Evolutionary conservation across 805 yeast species (phyloP), one percentile per base, ranked within the genome.

Genomic region (Yarrowia hollandica): DNA sequence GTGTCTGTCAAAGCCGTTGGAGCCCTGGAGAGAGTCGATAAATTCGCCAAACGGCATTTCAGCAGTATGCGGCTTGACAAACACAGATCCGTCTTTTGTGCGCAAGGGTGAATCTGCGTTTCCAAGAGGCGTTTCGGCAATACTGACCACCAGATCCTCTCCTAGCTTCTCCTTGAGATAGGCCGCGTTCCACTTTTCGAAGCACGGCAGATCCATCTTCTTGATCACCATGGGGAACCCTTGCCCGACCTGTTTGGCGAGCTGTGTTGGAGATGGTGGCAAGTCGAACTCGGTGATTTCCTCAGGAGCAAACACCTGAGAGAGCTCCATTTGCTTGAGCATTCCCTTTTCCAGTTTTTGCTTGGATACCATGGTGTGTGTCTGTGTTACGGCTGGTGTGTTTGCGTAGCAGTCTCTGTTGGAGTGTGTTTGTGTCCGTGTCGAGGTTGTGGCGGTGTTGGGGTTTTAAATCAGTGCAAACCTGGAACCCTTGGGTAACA

Each of bases 101-200:
- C 8, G 3, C 5, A 69, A 60, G 2, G 76, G 76, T 1, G 77
- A 60, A 48, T 74, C 77, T 1, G 77, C 77, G 48, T 71, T 71
- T 4, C 77, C 75, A 18, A 59, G 41, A 2, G 71, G 74, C 0
- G 74, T 71, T n/a, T 64, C 66, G 1, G 74, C 74, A 1, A 71
- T 35, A 21, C 58, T 66, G 11, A 62, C 60, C 7, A 67, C 16
- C 21, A 21, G 30, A 18, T 35, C 35, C n/a, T 58, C 39, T 11
- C 62, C 64, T 14, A 59, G 54, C n/a, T 42, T 59, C 4, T 19
- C 12, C 19, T 35, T 38, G 41, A 60, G 55, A 21, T 28, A 52
- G 11, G 12, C 37, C 1, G 41, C 48, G 33, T 39, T 42, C 62
- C 63, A 55, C 37, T 22, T 28, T 11, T 7, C 28, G 15, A 41